A percentile compares a stretch with the other conserved stretches of the same genome.
These are phyloP conservation scores for Physcomitrellopsis africana DNA, from an alignment of 225 moss, liverwort and hornwort species.

Conservation along the genomic window DNA sequence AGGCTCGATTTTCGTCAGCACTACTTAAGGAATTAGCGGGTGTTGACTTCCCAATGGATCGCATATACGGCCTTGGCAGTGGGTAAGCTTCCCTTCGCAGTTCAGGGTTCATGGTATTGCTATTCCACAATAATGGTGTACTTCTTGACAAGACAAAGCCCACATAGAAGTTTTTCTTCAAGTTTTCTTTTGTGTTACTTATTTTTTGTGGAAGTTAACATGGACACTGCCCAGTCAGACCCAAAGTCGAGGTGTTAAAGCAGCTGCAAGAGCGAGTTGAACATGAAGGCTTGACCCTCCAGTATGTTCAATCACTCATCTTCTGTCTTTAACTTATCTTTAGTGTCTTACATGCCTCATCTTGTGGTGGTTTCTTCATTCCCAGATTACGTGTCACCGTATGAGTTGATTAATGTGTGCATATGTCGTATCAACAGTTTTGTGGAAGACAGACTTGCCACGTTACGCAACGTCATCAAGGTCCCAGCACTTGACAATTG, in stretches of 20 bases:
- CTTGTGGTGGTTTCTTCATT: background rate
- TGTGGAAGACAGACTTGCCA: conserved; percentile 96
- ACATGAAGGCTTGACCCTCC: conserved; percentile 78
- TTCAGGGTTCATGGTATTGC: background rate
- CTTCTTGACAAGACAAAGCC: conserved; percentile 16
- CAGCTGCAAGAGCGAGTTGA: conserved; percentile 74
- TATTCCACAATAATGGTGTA: background rate
- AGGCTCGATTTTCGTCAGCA: conserved; percentile 84
- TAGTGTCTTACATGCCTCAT: background rate
- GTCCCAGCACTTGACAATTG: conserved; percentile 80
- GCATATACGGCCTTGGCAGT: conserved; percentile 90
- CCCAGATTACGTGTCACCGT: background rate
- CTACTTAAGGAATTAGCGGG: conserved; percentile 90
- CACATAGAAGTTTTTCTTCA: background rate
- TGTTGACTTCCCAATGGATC: conserved; percentile 74
- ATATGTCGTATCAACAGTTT: conserved; percentile 61
- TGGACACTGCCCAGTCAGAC: conserved; percentile 51
- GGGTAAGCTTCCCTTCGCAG: conserved; percentile 62
- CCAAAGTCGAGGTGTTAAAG: conserved; percentile 96
- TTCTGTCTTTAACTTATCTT: background rate
- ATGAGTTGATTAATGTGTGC: conserved; percentile 21
- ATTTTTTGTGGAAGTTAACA: conserved; percentile 25
- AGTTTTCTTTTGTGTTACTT: background rate
- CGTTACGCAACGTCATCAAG: conserved; percentile 83
- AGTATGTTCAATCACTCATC: conserved; percentile 54